Evolutionary conservation across 164 flowering plant genomes (phyloP).

Genomic region (Macadamia tetraphylla): DNA sequence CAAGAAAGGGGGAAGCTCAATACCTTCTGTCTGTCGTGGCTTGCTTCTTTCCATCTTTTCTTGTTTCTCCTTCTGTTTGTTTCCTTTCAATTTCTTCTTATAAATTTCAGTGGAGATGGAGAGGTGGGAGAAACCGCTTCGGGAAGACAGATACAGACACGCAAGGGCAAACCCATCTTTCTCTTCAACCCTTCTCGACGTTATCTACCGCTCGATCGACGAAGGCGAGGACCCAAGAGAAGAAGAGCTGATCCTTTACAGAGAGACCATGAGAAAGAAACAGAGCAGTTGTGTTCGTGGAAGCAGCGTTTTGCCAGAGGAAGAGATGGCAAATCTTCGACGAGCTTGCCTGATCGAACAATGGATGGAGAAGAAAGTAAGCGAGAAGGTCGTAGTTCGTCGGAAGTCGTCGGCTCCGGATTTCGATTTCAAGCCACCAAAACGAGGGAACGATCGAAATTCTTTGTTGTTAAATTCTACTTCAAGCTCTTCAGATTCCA

Average conservation of each 20-base stretch:
- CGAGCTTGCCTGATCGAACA: constrained; percentile 45
- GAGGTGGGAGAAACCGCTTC: constrained; percentile 20
- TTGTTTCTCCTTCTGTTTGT: not conserved
- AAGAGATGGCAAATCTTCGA: constrained; percentile 25
- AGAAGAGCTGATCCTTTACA: constrained; percentile 30
- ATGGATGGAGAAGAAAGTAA: constrained; percentile 59
- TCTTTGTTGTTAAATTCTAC: constrained; percentile 35
- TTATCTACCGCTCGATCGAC: constrained; percentile 86
- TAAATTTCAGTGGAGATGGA: constrained; percentile 20
- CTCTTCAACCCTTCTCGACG: constrained; percentile 83
- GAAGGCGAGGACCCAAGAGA: constrained; percentile 27
- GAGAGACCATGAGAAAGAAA: constrained; percentile 44
- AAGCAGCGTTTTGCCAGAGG: not conserved
- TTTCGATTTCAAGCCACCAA: constrained; percentile 3
- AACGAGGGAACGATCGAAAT: constrained; percentile 4
- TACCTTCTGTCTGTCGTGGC: not conserved
- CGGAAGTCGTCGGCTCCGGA: constrained; percentile 35
- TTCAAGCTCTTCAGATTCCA: constrained; percentile 68
- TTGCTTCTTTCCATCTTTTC: not conserved
- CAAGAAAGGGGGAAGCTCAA: constrained; percentile 4
- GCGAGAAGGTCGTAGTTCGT: constrained; percentile 29
- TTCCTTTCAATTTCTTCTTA: not conserved
- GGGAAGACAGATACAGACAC: constrained; percentile 15
- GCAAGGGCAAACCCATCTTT: constrained; percentile 48
- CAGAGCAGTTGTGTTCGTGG: constrained; percentile 10